Percentiles rank a stretch among this genome's conserved stretches.
Conservation (phyloP, 2,329 filamentous ascomycete genomes). For the Alternaria atra region DNA sequence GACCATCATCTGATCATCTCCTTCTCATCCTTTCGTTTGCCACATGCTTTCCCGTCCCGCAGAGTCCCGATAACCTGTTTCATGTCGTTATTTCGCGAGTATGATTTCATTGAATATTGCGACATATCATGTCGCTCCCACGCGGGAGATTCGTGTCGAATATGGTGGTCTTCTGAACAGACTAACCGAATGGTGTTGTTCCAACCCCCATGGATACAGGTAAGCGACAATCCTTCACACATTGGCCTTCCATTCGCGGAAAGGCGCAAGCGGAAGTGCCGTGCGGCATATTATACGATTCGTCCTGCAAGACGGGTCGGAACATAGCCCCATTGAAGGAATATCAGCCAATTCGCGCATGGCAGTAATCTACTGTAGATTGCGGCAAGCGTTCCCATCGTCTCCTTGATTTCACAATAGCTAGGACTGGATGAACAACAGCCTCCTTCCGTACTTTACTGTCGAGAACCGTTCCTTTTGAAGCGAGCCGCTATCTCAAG, state of each 20-base stretch:
- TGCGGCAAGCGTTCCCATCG: background rate
- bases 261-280: background rate
- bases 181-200: background rate
- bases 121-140: background rate
- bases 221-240: background rate
- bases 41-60: background rate
- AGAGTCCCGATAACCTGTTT: background rate
- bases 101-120: background rate
- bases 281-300: background rate
- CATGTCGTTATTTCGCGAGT: background rate
- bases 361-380: background rate
- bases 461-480: background rate
- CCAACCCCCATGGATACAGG: background rate
- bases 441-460: background rate
- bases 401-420: background rate
- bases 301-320: background rate
- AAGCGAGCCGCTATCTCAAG: background rate
- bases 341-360: background rate
- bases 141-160: background rate
- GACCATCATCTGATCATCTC: background rate
- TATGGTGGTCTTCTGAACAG: slow-evolving; percentile 11
- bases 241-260: background rate
- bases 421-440: background rate
- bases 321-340: background rate
- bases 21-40: background rate